Evolutionary conservation across 148 eudicot species (phyloP).

Genomic region (Euryodendron excelsum): DNA sequence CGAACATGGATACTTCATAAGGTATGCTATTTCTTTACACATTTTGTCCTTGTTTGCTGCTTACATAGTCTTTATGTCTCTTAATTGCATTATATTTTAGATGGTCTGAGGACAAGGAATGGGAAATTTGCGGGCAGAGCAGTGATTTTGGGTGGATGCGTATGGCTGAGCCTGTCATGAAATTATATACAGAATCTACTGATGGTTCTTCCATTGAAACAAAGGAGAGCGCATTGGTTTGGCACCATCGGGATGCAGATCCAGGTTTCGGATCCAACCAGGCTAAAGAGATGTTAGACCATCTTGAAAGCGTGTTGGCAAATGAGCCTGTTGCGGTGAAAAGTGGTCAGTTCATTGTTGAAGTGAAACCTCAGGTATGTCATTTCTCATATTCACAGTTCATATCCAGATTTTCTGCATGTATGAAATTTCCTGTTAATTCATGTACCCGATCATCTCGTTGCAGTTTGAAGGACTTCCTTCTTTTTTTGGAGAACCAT

Average conservation of each 20-base stretch:
- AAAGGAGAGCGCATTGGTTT: slow-evolving; percentile 50
- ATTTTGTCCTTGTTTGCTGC: not conserved
- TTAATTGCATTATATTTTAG: slow-evolving; percentile 18
- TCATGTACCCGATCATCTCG: not conserved
- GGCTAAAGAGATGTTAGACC: slow-evolving; percentile 53
- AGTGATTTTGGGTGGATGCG: slow-evolving; percentile 49
- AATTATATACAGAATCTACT: slow-evolving; percentile 40
- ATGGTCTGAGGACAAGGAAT: slow-evolving; percentile 38
- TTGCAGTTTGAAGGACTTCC: not conserved
- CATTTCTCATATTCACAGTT: not conserved
- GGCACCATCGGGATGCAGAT: slow-evolving; percentile 52
- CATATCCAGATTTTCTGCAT: not conserved
- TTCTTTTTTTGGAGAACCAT: not conserved
- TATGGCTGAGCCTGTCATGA: slow-evolving; percentile 49
- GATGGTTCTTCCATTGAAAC: slow-evolving; percentile 46
- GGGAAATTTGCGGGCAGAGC: slow-evolving; percentile 39
- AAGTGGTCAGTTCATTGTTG: slow-evolving; percentile 48
- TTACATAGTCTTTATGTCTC: not conserved
- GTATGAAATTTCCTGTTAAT: not conserved
- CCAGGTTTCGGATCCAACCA: slow-evolving; percentile 47
- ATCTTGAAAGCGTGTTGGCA: slow-evolving; percentile 45
- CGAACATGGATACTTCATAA: slow-evolving; percentile 48
- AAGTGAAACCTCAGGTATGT: slow-evolving; percentile 49
- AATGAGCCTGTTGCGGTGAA: slow-evolving; percentile 51
- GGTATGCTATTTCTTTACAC: slow-evolving; percentile 20